Evolutionary conservation across 2,329 filamentous ascomycete genomes (phyloP).

Genomic region (Aspergillus sp.): DNA sequence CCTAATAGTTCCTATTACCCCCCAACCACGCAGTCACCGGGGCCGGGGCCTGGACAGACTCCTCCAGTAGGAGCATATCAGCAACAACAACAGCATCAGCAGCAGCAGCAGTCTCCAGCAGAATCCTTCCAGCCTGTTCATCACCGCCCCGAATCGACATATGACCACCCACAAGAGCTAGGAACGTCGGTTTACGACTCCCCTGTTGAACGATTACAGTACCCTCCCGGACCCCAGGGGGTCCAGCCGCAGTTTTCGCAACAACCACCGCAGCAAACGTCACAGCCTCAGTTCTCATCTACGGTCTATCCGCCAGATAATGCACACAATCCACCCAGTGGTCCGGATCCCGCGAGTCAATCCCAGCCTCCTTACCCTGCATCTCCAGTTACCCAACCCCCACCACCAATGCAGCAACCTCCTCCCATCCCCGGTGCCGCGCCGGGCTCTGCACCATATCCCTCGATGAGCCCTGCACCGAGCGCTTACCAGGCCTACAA

Average conservation of each 20-base stretch:
- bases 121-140: constrained; percentile 44
- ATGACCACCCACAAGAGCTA: constrained; percentile 72
- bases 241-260: constrained; percentile 34
- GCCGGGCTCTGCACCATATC: constrained; percentile 33
- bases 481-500: constrained; percentile 40
- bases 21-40: constrained; percentile 41
- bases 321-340: constrained; percentile 21
- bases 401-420: constrained; percentile 34
- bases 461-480: constrained; percentile 28
- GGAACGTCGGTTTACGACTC: constrained; percentile 77
- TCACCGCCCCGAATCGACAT: constrained; percentile 66
- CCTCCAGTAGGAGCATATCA: constrained; percentile 34
- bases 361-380: constrained; percentile 35
- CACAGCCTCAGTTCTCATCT: constrained; percentile 41
- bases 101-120: constrained; percentile 45
- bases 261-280: constrained; percentile 30
- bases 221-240: constrained; percentile 27
- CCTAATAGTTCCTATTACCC: constrained; percentile 61
- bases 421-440: constrained; percentile 34
- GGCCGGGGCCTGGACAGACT: constrained; percentile 39
- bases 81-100: constrained; percentile 24
- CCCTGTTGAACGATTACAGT: constrained; percentile 55
- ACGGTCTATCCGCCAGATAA: constrained; percentile 42
- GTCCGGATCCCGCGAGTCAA: constrained; percentile 19
- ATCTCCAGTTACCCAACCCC: constrained; percentile 28